Evolutionary conservation across 805 yeast species (phyloP).

Genomic region (Hanseniaspora hatyaiensis): DNA sequence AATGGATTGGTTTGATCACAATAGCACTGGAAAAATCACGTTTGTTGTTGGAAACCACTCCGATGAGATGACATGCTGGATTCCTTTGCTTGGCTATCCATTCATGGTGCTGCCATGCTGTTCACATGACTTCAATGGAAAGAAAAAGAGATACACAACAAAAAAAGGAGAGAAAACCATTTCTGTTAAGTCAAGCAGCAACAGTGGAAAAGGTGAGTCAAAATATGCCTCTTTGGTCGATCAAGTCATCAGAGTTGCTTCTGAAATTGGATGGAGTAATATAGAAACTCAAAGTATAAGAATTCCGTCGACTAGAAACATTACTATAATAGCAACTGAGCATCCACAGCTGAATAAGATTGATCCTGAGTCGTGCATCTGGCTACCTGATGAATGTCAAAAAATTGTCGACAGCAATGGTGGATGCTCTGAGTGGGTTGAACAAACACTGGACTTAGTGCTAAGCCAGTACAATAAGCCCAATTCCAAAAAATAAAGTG

Average conservation of each 20-base stretch:
- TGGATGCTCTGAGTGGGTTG: conserved; percentile 86
- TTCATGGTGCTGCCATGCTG: conserved; percentile 92
- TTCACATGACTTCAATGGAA: conserved; percentile 76
- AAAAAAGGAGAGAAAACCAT: conserved; percentile 32
- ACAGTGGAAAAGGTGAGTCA: conserved; percentile 32
- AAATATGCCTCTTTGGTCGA: conserved; percentile 79
- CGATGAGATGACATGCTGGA: conserved; percentile 92
- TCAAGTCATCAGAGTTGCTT: conserved; percentile 62
- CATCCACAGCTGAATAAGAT: conserved; percentile 16
- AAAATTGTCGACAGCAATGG: conserved; percentile 66
- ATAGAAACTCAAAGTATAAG: conserved; percentile 77
- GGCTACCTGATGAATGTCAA: conserved; percentile 27
- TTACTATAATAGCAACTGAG: conserved; percentile 70
- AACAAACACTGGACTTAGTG: conserved; percentile 60
- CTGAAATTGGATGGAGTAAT: conserved; percentile 59
- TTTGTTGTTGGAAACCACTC: conserved; percentile 90
- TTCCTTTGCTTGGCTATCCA: conserved; percentile 76
- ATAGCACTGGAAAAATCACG: conserved; percentile 35
- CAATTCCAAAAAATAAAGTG: no score
- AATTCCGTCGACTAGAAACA: conserved; percentile 88
- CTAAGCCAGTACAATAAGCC: no score
- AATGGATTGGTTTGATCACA: background rate
- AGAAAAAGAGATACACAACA: conserved; percentile 45
- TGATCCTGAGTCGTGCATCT: background rate
- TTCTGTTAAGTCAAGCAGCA: conserved; percentile 5